Evolutionary conservation across 73 alveolate species (phyloP).

Genomic region (Paramecium biaurelia): DNA sequence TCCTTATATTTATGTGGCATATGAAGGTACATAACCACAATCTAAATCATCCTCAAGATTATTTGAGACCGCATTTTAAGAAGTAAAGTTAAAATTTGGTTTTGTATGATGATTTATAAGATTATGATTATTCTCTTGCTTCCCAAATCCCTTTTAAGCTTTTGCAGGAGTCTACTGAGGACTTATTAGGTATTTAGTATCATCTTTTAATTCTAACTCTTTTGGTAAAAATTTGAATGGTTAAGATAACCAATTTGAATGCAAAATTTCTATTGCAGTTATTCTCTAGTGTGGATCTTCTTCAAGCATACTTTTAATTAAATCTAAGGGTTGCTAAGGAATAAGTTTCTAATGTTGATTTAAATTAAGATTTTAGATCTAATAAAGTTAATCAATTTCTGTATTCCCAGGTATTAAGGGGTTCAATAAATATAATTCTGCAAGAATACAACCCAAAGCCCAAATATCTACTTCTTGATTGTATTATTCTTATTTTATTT

Average conservation of each 20-base stretch:
- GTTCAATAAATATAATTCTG: constrained; percentile 71
- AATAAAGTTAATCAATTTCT: constrained; percentile 40
- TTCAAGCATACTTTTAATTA: background rate
- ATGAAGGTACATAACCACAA: constrained; percentile 8
- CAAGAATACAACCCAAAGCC: constrained; percentile 80
- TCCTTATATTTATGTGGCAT: background rate
- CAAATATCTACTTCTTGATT: constrained; percentile 71
- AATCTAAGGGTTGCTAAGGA: background rate
- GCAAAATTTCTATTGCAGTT: background rate
- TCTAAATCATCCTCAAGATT: background rate
- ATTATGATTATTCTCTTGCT: background rate
- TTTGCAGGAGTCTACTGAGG: constrained; percentile 26
- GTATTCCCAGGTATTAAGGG: constrained; percentile 64
- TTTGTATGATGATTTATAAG: background rate
- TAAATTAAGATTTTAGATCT: background rate
- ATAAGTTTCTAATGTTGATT: background rate
- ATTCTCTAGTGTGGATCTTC: background rate
- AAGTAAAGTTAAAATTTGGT: background rate
- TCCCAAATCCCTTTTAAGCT: background rate
- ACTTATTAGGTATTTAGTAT: background rate
- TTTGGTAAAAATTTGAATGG: constrained; percentile 17
- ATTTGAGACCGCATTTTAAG: background rate
- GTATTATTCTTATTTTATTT: background rate
- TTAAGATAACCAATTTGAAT: background rate
- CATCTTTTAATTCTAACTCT: constrained; percentile 3